phyloP scores from a whole-genome alignment of 2,329 filamentous ascomycete species.

The Epichloe sibirici region DNA sequence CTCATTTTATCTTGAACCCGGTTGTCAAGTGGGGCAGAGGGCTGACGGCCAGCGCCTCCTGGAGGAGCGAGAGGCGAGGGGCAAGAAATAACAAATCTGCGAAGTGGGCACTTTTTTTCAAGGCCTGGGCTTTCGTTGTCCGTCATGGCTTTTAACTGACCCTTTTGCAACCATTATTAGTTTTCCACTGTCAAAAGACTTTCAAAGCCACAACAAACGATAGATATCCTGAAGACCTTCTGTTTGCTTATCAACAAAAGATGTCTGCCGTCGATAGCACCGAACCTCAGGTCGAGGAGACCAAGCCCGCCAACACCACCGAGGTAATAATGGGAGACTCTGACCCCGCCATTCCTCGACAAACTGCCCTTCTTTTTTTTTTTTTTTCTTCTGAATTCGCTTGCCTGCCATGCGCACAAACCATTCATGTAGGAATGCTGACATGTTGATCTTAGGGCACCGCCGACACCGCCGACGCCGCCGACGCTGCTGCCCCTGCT shows the following conservation, averaged over 20 bases:
- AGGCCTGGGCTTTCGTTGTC: background rate
- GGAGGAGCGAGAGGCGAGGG: background rate
- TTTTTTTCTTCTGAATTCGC: background rate
- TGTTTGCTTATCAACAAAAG: conserved; percentile 12
- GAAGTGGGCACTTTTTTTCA: conserved; percentile 3
- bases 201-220: background rate
- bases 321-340: conserved; percentile 13
- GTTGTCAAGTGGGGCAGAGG: background rate
- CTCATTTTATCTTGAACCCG: no score
- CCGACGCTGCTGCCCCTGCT: conserved; percentile 9
- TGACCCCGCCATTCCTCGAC: background rate
- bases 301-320: conserved; percentile 16
- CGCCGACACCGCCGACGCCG: conserved; percentile 6
- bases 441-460: background rate
- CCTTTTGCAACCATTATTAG: background rate
- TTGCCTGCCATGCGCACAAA: background rate
- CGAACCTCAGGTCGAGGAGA: conserved; percentile 43
- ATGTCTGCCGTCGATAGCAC: conserved; percentile 39
- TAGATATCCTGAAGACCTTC: background rate
- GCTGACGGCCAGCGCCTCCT: background rate
- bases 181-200: background rate
- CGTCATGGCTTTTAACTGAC: background rate
- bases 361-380: background rate
- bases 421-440: background rate
- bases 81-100: conserved; percentile 3